Base-by-base conservation (phyloP, 1,284 basidiomycete genomes). In the Puccinia hordei region DNA sequence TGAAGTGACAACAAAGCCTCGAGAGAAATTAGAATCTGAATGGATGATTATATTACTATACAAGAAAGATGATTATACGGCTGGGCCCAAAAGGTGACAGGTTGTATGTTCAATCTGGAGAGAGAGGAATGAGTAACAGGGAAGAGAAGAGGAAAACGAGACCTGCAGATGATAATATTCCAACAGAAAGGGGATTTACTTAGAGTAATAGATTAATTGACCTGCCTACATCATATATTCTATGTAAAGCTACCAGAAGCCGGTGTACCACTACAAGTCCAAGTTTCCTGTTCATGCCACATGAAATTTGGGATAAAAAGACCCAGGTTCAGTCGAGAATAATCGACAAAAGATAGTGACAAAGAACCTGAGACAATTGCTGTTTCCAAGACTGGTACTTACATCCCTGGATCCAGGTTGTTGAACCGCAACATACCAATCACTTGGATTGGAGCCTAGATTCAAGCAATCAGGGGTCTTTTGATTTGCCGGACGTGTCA, bases 391-490 rank as follows among this genome's bases (percentile, higher is more conserved):
- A 12, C 51, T 9, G 22, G 2, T 38, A 68, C 66, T 71, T 22
- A 71, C 68, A 35, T 71, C 68, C 51, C 68, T 30, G 33, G 68
- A 51, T 53, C 68, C 68, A 19, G 68, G 68, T 22, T 27, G 24
- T 53, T 53, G 68, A 35, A 71, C 68, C 12, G 27, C 22, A 0
- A 33, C 46, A 27, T 71, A 71, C 46, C 68, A 71, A 53, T 71
- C 68, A 24, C 33, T 71, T 19, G 68, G 51, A 27, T 51, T 71
- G 17, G 68, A 71, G 1, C 68, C 46, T 15, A 71, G 27, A 24
- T n/a, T 33, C 27, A 53, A 53, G 51, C 68, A 71, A 71, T 35
- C 30, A 15, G 68, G 27, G 1, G 13, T 17, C 68, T 53, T 3
- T n/a, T 19, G 19, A 15, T 15, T 24, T 51, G 5, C 49, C 17